Evolutionary conservation across 257 asterid genomes (phyloP).

Genomic region (Ligustrum vulgare): DNA sequence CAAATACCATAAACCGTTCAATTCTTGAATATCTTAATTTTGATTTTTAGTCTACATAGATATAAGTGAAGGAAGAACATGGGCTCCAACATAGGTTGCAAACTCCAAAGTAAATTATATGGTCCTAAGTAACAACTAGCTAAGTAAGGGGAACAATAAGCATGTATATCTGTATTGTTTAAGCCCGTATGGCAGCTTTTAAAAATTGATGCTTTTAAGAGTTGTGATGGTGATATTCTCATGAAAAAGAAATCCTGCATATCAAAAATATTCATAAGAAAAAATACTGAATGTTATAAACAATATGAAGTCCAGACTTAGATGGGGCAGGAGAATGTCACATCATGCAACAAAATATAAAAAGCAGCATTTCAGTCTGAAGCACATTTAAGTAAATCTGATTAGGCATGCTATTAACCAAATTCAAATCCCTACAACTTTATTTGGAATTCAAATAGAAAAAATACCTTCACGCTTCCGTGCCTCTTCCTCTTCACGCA

Average conservation of each 20-base stretch:
- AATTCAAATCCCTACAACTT: neutral
- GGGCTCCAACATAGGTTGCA: too few relatives aligned
- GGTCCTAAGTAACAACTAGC: neutral
- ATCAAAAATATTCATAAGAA: neutral
- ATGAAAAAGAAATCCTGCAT: neutral
- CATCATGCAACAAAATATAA: neutral
- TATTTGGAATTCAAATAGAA: neutral
- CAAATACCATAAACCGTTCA: neutral
- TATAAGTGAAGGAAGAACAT: neutral
- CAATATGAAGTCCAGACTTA: neutral
- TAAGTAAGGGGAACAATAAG: neutral
- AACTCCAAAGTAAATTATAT: neutral
- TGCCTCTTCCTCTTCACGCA: slow-evolving; percentile 84
- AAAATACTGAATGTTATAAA: neutral
- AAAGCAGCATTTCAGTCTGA: neutral
- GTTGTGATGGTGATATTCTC: neutral
- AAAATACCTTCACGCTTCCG: slow-evolving; percentile 74
- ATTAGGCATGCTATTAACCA: neutral
- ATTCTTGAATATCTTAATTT: neutral
- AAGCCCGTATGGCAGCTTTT: neutral
- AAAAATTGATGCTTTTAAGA: neutral
- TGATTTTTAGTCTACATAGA: neutral
- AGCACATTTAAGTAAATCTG: neutral
- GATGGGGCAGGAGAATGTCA: neutral
- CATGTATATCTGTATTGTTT: neutral